Conservation (phyloP, 1,284 basidiomycete genomes). For the Cystobasidium slooffiae region DNA sequence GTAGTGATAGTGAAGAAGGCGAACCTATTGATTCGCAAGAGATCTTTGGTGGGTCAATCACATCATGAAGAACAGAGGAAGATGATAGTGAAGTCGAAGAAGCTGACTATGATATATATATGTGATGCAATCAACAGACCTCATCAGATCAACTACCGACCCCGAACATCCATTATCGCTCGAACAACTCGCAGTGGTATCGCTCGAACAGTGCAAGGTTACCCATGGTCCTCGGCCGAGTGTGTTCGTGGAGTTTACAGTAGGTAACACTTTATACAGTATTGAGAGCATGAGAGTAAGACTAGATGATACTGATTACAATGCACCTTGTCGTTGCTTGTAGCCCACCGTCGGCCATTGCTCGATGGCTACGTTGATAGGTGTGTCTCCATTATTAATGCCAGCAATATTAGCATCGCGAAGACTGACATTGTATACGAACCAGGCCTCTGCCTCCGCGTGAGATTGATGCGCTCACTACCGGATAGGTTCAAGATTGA, state of each 20-base stretch:
- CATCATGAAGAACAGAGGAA: not conserved
- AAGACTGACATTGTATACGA: not conserved
- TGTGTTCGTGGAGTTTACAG: slow-evolving; percentile 75
- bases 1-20: slow-evolving; percentile 25
- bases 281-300: too few relatives aligned
- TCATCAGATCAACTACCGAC: slow-evolving; percentile 90
- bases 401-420: not conserved
- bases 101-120: not conserved
- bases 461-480: slow-evolving; percentile 84
- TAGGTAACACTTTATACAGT: too few relatives aligned
- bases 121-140: slow-evolving; percentile 58
- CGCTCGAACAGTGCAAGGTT: slow-evolving; percentile 81
- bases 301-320: not conserved
- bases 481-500: slow-evolving; percentile 94
- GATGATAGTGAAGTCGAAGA: not conserved
- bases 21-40: slow-evolving; percentile 68
- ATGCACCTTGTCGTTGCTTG: not conserved
- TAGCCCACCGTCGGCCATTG: slow-evolving; percentile 87
- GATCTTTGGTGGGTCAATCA: slow-evolving; percentile 64
- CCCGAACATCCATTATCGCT: slow-evolving; percentile 95
- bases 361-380: slow-evolving; percentile 96
- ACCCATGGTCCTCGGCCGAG: slow-evolving; percentile 64
- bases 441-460: slow-evolving; percentile 86
- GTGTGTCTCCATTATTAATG: slow-evolving; percentile 61
- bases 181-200: slow-evolving; percentile 95